Percentiles rank a stretch among this genome's conserved stretches.
phyloP scores from a whole-genome alignment of 202 grass and related monocot genomes.

The Miscanthus sacchariflorus region DNA sequence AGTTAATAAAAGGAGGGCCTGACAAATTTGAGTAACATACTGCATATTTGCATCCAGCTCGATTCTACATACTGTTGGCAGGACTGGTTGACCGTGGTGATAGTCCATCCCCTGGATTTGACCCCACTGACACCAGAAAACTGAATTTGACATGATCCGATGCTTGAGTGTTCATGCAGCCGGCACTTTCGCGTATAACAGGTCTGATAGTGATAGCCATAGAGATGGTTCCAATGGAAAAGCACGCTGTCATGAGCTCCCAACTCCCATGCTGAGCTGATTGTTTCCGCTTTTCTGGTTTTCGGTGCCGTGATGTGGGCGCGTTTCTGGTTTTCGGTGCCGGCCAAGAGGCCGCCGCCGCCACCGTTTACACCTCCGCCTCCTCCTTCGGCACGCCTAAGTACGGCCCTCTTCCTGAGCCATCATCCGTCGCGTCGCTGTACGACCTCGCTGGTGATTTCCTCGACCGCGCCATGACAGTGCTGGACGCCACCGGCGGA shows the following conservation, averaged over 20 bases:
- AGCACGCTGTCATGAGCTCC: background rate
- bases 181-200: background rate
- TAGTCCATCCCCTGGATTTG: conserved; percentile 3
- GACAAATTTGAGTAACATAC: too few species aligned
- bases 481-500: background rate
- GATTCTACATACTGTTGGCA: background rate
- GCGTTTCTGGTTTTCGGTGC: conserved; percentile 32
- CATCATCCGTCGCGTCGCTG: conserved; percentile 17
- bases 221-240: background rate
- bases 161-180: background rate
- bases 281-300: conserved; percentile 12
- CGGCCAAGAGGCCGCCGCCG: background rate
- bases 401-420: conserved; percentile 17
- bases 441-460: conserved; percentile 10
- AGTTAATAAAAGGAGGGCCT: too few species aligned
- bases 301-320: conserved; percentile 32
- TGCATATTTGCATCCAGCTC: background rate
- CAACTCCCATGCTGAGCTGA: conserved; percentile 2
- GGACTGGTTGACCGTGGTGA: background rate
- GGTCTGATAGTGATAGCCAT: background rate
- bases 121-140: background rate
- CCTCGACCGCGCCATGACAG: conserved; percentile 1
- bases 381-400: background rate
- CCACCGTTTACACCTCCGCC: conserved; percentile 15
- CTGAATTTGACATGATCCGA: conserved; percentile 15